Conservation (phyloP, 1,284 basidiomycete species). For the Xerocomus minutiporus region DNA sequence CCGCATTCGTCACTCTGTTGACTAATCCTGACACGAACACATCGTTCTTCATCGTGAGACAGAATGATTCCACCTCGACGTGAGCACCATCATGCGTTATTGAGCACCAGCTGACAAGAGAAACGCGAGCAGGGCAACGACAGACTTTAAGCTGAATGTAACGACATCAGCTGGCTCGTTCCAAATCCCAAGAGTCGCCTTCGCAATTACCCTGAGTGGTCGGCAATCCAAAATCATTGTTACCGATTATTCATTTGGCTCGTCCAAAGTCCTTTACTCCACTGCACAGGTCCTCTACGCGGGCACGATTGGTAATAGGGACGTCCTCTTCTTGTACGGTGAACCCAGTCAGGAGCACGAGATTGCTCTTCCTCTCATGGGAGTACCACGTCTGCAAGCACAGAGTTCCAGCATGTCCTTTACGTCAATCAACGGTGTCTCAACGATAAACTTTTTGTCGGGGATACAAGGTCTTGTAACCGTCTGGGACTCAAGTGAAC, state of each 20-base stretch:
- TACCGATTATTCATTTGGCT: constrained; percentile 64
- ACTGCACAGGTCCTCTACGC: constrained; percentile 68
- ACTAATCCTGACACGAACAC: constrained; percentile 61
- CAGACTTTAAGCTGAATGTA: constrained; percentile 54
- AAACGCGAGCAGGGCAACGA: constrained; percentile 38
- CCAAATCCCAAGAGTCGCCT: constrained; percentile 49
- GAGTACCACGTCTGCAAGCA: constrained; percentile 39
- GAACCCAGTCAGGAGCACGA: constrained; percentile 59
- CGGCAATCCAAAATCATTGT: constrained; percentile 68
- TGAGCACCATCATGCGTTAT: constrained; percentile 33
- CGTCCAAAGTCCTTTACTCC: constrained; percentile 54
- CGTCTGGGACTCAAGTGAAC: constrained; percentile 59
- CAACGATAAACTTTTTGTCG: constrained; percentile 46
- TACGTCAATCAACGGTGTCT: constrained; percentile 24
- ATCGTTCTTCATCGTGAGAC: constrained; percentile 68
- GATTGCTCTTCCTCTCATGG: constrained; percentile 44
- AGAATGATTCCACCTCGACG: constrained; percentile 63
- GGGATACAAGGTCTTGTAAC: constrained; percentile 58
- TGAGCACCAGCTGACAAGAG: constrained; percentile 5
- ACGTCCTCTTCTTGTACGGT: constrained; percentile 68
- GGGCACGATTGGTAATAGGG: constrained; percentile 59
- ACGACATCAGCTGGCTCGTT: constrained; percentile 47
- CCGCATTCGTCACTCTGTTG: constrained; percentile 59
- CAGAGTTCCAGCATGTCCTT: constrained; percentile 35
- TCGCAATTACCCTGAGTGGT: constrained; percentile 55